Percentiles rank a stretch among this genome's conserved stretches.
These are phyloP conservation scores for Areca catechu DNA, from an alignment of 176 grass and related monocot genomes.

Conservation along the genomic window DNA sequence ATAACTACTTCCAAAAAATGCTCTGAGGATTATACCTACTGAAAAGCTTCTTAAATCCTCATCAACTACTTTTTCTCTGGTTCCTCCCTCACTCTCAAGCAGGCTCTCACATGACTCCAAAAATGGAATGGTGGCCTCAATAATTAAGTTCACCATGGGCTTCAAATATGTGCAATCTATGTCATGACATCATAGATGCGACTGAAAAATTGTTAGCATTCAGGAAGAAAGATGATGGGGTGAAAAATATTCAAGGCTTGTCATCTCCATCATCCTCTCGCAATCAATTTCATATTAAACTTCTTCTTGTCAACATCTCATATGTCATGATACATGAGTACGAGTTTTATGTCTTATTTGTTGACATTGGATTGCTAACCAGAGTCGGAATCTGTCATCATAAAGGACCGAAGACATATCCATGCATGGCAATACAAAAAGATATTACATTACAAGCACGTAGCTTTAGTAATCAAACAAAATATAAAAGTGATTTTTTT, in stretches of 20 bases:
- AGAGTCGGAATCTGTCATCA: no score
- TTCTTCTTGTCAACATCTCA: no score
- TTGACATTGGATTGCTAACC: no score
- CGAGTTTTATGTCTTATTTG: no score
- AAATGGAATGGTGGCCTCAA: conserved; percentile 29
- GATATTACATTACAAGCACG: no score
- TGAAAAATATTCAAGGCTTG: neutral
- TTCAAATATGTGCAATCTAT: conserved; percentile 10
- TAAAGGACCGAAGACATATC: no score
- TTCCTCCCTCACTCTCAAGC: conserved; percentile 29
- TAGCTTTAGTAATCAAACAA: no score
- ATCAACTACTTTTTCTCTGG: conserved; percentile 51
- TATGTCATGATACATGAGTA: no score
- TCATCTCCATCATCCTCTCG: no score
- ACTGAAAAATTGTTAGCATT: neutral
- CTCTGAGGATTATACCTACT: conserved; percentile 69
- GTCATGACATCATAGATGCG: neutral
- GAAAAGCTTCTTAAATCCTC: conserved; percentile 64
- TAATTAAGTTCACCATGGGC: conserved; percentile 58
- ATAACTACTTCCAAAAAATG: conserved; percentile 56
- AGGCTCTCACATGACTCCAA: conserved; percentile 40
- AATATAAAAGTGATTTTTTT: no score
- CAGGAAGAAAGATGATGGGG: neutral
- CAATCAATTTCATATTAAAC: no score
- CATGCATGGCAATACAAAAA: no score